Evolutionary conservation across 306 rosid species (phyloP).

Genomic region (Medicago ruthenica): DNA sequence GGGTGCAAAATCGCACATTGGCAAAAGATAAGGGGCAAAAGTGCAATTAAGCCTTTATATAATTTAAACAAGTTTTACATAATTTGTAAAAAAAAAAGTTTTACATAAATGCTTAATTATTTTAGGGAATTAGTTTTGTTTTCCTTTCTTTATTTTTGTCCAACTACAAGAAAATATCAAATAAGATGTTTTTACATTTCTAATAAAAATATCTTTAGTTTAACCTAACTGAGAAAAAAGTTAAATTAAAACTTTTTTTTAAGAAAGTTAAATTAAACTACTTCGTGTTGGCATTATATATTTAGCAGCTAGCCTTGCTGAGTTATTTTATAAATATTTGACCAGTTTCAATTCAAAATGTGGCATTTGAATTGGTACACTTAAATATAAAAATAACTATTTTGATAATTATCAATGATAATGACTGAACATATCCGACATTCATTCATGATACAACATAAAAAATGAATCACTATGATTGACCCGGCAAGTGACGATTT

Average conservation of each 20-base stretch:
- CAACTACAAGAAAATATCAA: too few species aligned
- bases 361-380: constrained; percentile 4
- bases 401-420: background rate
- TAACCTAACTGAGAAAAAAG: background rate
- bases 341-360: background rate
- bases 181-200: too few species aligned
- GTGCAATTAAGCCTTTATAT: too few species aligned
- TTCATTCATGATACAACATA: background rate
- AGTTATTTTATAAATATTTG: background rate
- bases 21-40: too few species aligned
- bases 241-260: too few species aligned
- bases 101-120: too few species aligned
- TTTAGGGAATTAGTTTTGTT: too few species aligned
- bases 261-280: too few species aligned
- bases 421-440: constrained; percentile 14
- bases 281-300: background rate
- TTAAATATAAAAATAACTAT: background rate
- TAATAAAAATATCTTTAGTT: background rate
- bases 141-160: too few species aligned
- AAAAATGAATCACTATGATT: constrained; percentile 11
- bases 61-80: too few species aligned
- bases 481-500: constrained; percentile 3
- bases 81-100: too few species aligned
- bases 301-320: background rate
- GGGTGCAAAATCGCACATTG: too few species aligned